Evolutionary conservation across 2,329 filamentous ascomycete species (phyloP), one percentile per base, ranked within the genome.

Genomic region (Cladosporium sp.): DNA sequence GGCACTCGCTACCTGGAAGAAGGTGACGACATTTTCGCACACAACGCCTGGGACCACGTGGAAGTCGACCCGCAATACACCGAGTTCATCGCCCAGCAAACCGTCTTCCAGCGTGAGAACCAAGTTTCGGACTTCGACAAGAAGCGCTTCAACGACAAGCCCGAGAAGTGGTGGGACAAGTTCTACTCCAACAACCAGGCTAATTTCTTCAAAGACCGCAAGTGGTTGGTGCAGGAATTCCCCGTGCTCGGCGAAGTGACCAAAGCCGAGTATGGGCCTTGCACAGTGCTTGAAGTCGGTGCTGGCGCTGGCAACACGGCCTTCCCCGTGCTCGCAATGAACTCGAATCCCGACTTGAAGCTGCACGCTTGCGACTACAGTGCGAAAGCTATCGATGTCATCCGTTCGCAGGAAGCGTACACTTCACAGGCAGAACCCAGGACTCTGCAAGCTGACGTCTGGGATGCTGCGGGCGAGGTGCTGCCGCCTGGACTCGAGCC

Each of bases 41-140:
- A 95, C 86, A 99, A 99, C 79, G 95, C 95, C 44, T 99, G 95
- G 95, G 95, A 99, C 78, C 94, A 99, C 77, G 95, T 98, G 76
- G 90, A 94, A 79, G 93, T 93, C 77, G 94, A 98, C 80, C 88
- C 92, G 72, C 85, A 89, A 49, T 98, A 97, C 84, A 89, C 90
- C 75, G 87, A 91, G 75, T 97, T 95, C 78, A 89, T 93, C 67
- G 88, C 93, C 79, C 81, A 88, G 75, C 95, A 98, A 80, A 94
- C 91, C 76, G 86, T 87, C 56, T 90, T 90, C 80, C 95, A 99
- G 81, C 89, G 93, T 70, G 87, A 90, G 73, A 85, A 90, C 68
- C 94, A 93, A 65, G 95, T 97, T 59, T 93, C 90, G 52, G 93
- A 97, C 68, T 97, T 96, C 83, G 93, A 99, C 79, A 93, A 93